A percentile compares a stretch with the other conserved stretches of the same genome.
Evolutionary conservation across 345 rosid genomes (phyloP).

Genomic region (Euphorbia pulcherrima): DNA sequence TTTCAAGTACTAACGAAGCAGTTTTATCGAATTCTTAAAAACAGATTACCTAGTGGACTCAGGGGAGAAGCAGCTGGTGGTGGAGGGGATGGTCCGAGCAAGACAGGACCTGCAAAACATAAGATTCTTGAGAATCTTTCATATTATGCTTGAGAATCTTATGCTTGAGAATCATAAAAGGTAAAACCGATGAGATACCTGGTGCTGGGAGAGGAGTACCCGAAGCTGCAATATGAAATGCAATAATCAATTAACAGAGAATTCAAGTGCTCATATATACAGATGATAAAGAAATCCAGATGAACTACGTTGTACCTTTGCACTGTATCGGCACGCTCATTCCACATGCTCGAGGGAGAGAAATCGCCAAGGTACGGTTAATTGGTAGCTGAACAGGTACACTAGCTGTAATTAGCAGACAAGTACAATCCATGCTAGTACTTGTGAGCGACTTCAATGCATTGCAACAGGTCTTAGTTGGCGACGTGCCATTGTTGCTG

Average conservation of each 20-base stretch:
- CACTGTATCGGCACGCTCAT: conserved; percentile 58
- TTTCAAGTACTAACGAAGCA: neutral
- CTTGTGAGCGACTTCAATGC: conserved; percentile 48
- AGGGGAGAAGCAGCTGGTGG: conserved; percentile 45
- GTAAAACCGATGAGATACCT: conserved; percentile 34
- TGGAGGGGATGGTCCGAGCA: conserved; percentile 50
- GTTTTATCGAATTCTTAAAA: neutral
- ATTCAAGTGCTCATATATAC: neutral
- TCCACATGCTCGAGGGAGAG: conserved; percentile 69
- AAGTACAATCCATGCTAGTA: conserved; percentile 57
- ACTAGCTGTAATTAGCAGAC: conserved; percentile 64
- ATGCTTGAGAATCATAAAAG: neutral
- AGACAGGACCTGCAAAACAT: conserved; percentile 50
- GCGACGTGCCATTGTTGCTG: conserved; percentile 46
- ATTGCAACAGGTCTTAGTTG: conserved; percentile 60
- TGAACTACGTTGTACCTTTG: conserved; percentile 43
- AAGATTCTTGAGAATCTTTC: neutral
- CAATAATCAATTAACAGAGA: neutral
- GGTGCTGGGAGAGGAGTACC: conserved; percentile 84
- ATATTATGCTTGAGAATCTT: neutral
- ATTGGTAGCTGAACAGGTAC: conserved; percentile 68
- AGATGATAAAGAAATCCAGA: neutral
- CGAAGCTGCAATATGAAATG: conserved; percentile 46
- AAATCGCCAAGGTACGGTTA: conserved; percentile 55
- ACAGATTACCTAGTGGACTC: conserved; percentile 48